Evolutionary conservation across 305 asterid species (phyloP), one percentile per base, ranked within the genome.

Genomic region (Caryopteris hybrid): DNA sequence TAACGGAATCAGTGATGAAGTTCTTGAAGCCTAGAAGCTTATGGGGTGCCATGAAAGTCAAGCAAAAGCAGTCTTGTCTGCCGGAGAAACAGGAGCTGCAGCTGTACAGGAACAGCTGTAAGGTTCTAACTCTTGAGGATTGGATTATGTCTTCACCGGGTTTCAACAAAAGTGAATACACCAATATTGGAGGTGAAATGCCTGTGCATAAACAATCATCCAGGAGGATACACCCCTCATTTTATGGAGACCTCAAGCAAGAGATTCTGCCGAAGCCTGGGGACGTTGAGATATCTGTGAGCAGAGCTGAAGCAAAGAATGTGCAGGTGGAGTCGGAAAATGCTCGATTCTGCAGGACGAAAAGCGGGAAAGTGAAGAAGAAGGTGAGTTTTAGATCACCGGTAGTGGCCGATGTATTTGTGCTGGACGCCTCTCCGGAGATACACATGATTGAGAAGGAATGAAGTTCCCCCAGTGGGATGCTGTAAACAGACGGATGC

Each of bases 381-480:
- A 73, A 66, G 42, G 77, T 73, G 14, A 10, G 64, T 0, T 73
- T 73, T 21, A 48, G 77, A 21, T 57, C 77, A 5, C 77, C 73
- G 2, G 77, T 58, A 50, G 73, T 73, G 51, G 77, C 77, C 1
- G 69, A 73, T 0, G 48, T 72, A 14, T 72, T 66, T 2, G 57
- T 73, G 51, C 6, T 73, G 22, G 41, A 41, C 29, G 45, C 4
- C 53, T 38, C 71, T 0, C 31, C 61, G 3, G 69, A 29, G 47
- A 48, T 64, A 13, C 9, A n/a, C 6, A 12, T 39, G 2, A 0
- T 6, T 1, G 13, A 4, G 1, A 5, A 21, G 5, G 33, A 25
- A 12, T 18, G 9, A 17, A 21, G 41, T 8, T 25, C 4, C 31
- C 31, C 31, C 4, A 3, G 13, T 7, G 13, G 43, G 11, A 38